A percentile compares a stretch with the other conserved stretches of the same genome.
Conservation (phyloP, 2,329 filamentous ascomycete genomes). For the Talaromyces atroroseus region DNA sequence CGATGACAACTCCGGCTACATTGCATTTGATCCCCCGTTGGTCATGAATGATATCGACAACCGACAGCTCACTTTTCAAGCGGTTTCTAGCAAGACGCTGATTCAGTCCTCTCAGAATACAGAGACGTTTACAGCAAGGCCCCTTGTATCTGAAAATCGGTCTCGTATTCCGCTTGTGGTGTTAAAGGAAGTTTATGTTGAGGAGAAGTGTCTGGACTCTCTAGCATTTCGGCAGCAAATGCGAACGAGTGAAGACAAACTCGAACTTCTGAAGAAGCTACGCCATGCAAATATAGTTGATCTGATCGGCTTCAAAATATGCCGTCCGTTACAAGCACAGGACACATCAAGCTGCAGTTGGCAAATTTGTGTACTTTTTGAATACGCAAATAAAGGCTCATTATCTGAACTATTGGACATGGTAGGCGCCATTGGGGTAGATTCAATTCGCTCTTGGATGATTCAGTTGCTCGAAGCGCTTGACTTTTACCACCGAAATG, state of each 20-base stretch:
- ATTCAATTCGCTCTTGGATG: constrained; percentile 82
- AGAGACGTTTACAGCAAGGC: constrained; percentile 62
- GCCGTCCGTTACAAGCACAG: constrained; percentile 42
- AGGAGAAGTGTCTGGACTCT: constrained; percentile 52
- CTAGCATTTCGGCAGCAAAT: constrained; percentile 69
- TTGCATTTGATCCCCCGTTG: constrained; percentile 40
- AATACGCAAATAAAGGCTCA: constrained; percentile 75
- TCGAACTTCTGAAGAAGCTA: constrained; percentile 70
- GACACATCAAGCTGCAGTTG: constrained; percentile 48
- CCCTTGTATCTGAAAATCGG: constrained; percentile 53
- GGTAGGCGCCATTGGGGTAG: constrained; percentile 65
- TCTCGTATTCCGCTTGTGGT: constrained; percentile 59
- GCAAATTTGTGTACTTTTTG: constrained; percentile 69
- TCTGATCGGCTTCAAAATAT: constrained; percentile 77
- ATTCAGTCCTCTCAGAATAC: constrained; percentile 63
- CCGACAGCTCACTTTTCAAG: constrained; percentile 62
- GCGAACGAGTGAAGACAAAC: constrained; percentile 66
- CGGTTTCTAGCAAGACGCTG: constrained; percentile 64
- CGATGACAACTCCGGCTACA: constrained; percentile 32
- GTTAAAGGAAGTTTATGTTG: constrained; percentile 64
- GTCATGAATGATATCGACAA: constrained; percentile 58
- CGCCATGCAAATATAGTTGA: constrained; percentile 72
- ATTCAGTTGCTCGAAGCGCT: constrained; percentile 84
- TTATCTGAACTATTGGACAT: constrained; percentile 76
- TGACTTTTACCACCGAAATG: constrained; percentile 78